Percentiles rank a stretch among this genome's conserved stretches.
Conservation (phyloP, 345 rosid genomes). For the Syzygium aromaticum region DNA sequence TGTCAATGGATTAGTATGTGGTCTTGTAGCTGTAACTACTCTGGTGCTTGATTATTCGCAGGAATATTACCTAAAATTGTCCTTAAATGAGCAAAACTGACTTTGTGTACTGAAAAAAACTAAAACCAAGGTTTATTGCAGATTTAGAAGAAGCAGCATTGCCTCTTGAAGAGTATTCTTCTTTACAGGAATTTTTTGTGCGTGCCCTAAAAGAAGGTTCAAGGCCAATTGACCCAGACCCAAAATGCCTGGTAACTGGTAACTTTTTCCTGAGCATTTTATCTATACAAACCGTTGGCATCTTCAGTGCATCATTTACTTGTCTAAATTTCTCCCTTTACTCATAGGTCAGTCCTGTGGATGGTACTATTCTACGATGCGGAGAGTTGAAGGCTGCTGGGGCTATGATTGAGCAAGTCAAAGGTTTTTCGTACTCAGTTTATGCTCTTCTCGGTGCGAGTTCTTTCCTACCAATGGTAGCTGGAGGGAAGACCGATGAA, state of each 20-base stretch:
- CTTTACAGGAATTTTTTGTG: constrained; percentile 77
- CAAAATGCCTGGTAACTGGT: constrained; percentile 94
- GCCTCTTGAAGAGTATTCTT: constrained; percentile 78
- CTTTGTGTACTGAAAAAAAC: not conserved
- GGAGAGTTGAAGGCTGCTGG: constrained; percentile 79
- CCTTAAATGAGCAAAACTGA: not conserved
- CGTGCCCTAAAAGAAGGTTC: constrained; percentile 83
- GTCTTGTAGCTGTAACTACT: not conserved
- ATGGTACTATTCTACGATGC: constrained; percentile 70
- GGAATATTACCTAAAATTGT: not conserved
- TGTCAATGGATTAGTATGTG: not conserved
- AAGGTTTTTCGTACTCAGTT: constrained; percentile 85
- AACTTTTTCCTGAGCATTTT: constrained; percentile 29
- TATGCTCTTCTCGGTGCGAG: constrained; percentile 79
- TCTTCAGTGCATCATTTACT: constrained; percentile 9
- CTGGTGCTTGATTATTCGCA: not conserved
- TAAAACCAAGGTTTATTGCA: constrained; percentile 18
- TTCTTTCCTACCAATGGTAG: constrained; percentile 54
- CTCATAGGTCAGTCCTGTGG: constrained; percentile 87
- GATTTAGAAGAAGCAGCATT: constrained; percentile 82
- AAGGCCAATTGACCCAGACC: constrained; percentile 80
- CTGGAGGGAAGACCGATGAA: constrained; percentile 29
- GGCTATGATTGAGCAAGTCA: constrained; percentile 94
- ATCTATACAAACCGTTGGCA: constrained; percentile 1
- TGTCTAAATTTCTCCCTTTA: not conserved